Evolutionary conservation across 2,329 filamentous ascomycete genomes (phyloP).

Genomic region (Tolypocladium album): DNA sequence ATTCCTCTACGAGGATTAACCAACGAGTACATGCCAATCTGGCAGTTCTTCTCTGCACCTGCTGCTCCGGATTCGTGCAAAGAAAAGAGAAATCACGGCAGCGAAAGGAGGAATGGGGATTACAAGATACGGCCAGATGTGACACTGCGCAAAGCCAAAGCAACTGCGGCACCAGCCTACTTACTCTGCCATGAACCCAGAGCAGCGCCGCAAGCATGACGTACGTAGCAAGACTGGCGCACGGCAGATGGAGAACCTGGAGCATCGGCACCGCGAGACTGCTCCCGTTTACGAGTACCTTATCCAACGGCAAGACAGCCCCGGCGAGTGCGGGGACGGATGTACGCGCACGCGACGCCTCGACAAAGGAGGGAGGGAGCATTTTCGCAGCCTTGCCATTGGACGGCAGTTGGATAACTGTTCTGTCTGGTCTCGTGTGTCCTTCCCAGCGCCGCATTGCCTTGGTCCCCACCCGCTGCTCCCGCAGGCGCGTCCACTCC

Average conservation of each 20-base stretch:
- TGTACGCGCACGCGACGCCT: background rate
- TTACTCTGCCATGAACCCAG: background rate
- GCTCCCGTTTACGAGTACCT: background rate
- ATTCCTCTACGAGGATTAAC: no score
- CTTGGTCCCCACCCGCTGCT: background rate
- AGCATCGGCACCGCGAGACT: background rate
- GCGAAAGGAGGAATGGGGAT: no score
- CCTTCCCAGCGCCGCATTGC: background rate
- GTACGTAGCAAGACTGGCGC: background rate
- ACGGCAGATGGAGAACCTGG: background rate
- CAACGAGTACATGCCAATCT: background rate
- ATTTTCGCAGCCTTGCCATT: background rate
- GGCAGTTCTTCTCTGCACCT: background rate
- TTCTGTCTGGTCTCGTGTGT: background rate
- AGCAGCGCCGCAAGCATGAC: background rate
- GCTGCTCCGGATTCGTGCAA: no score
- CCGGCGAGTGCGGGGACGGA: background rate
- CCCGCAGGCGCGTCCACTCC: background rate
- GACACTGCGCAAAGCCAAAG: background rate
- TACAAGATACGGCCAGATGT: background rate
- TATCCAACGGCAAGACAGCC: background rate
- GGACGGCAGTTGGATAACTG: background rate
- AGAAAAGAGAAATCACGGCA: no score
- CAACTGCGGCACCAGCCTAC: no score
- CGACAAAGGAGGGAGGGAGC: background rate